phyloP scores from a whole-genome alignment of 2,329 filamentous ascomycete genomes.

The Coniochaeta prunicola region DNA sequence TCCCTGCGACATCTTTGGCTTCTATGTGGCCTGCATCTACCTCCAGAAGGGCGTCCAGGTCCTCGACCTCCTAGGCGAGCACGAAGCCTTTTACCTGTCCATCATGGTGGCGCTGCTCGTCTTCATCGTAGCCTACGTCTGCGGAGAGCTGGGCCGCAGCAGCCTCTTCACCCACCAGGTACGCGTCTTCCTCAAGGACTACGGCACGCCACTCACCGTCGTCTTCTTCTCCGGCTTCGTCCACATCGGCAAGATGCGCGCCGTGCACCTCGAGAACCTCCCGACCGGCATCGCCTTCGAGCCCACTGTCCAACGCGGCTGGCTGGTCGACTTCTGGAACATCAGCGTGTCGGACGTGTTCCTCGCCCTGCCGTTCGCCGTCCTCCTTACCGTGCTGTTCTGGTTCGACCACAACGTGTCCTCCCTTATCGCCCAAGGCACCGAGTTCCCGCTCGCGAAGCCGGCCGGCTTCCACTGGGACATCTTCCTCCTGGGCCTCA shows the following conservation, averaged over 20 bases:
- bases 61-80: conserved; percentile 63
- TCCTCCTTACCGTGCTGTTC: conserved; percentile 77
- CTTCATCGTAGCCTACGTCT: conserved; percentile 68
- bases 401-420: conserved; percentile 90
- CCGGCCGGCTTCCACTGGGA: conserved; percentile 85
- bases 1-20: conserved; percentile 88
- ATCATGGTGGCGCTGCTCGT: conserved; percentile 71
- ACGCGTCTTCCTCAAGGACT: conserved; percentile 81
- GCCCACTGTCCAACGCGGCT: conserved; percentile 65
- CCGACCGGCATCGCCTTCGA: conserved; percentile 73
- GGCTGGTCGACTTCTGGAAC: conserved; percentile 80
- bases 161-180: conserved; percentile 68
- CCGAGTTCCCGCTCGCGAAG: conserved; percentile 73
- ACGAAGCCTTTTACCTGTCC: conserved; percentile 68
- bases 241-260: conserved; percentile 75
- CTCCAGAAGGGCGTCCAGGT: conserved; percentile 88
- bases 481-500: conserved; percentile 71
- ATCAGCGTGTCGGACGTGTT: conserved; percentile 68
- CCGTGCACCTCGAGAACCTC: conserved; percentile 60
- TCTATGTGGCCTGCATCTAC: conserved; percentile 90
- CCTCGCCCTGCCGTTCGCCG: conserved; percentile 77
- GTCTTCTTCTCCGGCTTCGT: conserved; percentile 89
- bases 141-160: conserved; percentile 63
- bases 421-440: conserved; percentile 75
- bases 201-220: conserved; percentile 75